Evolutionary conservation across 208 protist species (phyloP), one percentile per base, ranked within the genome.

Genomic region (Endotrypanum monterogeii): DNA sequence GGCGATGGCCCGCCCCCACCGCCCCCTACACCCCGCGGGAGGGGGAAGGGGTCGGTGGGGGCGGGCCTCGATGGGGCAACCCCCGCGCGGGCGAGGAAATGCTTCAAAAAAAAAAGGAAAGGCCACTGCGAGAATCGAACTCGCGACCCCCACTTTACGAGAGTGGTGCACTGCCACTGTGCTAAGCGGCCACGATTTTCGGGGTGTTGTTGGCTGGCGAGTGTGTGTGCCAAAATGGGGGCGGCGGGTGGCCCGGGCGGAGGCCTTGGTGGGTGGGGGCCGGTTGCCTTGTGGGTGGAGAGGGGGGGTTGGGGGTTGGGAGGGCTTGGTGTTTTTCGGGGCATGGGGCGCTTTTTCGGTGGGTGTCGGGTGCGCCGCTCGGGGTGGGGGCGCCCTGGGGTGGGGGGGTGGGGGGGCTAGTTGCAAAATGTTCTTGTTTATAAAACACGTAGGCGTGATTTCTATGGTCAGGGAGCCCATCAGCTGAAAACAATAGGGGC

Each of bases 71-170:
- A 2, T 12, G 7, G 20, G 51, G 20, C 51, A 18, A 12, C 52
- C 57, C 12, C 37, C 11, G 4, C 12, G 8, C 28, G 41, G 16
- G 20, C 58, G 23, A 5, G 44, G 44, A 11, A 11, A 48, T 48
- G 44, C 44, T 11, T 11, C 0, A 11, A 3, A 20, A 6, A 39
- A 18, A 85, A 86, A 86, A 86, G 70, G 25, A 0, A 28, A 97
- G 94, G 90, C 94, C 90, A 95, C 90, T 98, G 89, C 90, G 92
- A 96, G 94, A 98, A 98, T 98, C 90, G 94, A 96, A 98, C 94
- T 96, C 92, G 90, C 89, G 95, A 96, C 94, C 95, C 92, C 91
- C 91, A 94, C 91, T 98, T 98, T 98, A 97, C 94, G 94, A 98
- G 92, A 98, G 91, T 94, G 89, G 90, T 96, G 93, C 93, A 96